Evolutionary conservation across 768 basidiomycete genomes (phyloP), one percentile per base, ranked within the genome.

Genomic region (Aureoboletus auriporus): DNA sequence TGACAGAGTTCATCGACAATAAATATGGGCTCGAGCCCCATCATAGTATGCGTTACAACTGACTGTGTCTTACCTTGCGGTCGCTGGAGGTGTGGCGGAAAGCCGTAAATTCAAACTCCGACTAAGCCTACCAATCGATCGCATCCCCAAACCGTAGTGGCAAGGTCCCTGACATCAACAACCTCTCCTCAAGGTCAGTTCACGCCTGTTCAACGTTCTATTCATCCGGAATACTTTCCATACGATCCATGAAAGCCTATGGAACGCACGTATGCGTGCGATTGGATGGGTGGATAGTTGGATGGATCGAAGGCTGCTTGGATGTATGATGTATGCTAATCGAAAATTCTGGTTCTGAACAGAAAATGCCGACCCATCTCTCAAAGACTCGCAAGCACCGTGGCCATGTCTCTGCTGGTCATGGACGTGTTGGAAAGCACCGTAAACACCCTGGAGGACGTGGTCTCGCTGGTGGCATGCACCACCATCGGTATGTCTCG

Each of bases 351-450:
- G 51, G 55, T 13, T 16, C 39, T 47, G 40, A 50, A 46, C 58
- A 77, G 71, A 73, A 75, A 73, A 97, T 96, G 96, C 96, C 96
- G 72, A 92, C 94, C 71, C 93, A 80, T 69, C 78, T 93, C 77
- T 80, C 86, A 64, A 97, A 97, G 76, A 98, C 95, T 73, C 87
- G 95, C 76, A 99, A 99, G 77, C 94, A 96, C 76, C 84, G 95
- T 68, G 95, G 95, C 64, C 94, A 98, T 79, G 94, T 99, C 64
- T 99, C 95, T 60, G 93, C 94, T 69, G 96, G 96, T 77, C 88
- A 98, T 75, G 96, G 96, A 72, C 95, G 96, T 89, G 91, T 99
- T 67, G 96, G 96, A 62, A 98, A 98, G 84, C 96, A 99, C 84
- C 89, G 96, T 72, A 98, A 97, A 75, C 95, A 97, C 70, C 96